phyloP scores from a whole-genome alignment of 768 basidiomycete species.

The Multifurca ochricompacta region DNA sequence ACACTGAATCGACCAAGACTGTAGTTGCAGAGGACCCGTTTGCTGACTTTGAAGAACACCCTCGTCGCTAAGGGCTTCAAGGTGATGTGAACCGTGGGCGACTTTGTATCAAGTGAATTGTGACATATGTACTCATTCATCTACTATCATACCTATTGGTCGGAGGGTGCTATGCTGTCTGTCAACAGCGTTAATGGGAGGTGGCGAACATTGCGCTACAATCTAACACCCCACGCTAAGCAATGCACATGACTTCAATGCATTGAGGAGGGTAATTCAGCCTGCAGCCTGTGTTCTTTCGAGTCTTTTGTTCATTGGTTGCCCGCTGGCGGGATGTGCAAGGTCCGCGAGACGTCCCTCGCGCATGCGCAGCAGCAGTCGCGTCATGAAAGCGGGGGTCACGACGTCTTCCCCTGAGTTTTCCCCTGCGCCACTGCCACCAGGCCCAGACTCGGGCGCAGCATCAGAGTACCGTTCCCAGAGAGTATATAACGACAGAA shows the following conservation, averaged over 20 bases:
- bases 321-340: constrained; percentile 39
- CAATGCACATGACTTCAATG: background rate
- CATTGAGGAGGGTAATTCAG: constrained; percentile 19
- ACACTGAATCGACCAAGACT: constrained; percentile 24
- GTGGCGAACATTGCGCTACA: background rate
- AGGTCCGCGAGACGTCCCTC: constrained; percentile 54
- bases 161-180: background rate
- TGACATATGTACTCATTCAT: background rate
- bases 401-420: constrained; percentile 30
- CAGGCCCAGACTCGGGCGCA: constrained; percentile 25
- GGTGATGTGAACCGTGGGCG: background rate
- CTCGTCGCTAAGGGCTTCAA: background rate
- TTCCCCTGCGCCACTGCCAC: constrained; percentile 14
- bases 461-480: constrained; percentile 83
- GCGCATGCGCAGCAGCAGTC: constrained; percentile 57
- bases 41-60: constrained; percentile 36
- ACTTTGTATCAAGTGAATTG: background rate
- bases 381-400: constrained; percentile 52
- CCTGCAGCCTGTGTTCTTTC: constrained; percentile 64
- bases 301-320: constrained; percentile 60
- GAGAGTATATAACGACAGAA: constrained; percentile 79
- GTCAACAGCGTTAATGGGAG: background rate
- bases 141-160: background rate
- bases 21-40: constrained; percentile 45
- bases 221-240: background rate